Conservation (phyloP, 2,329 filamentous ascomycete species). For the Claviceps sp. region DNA sequence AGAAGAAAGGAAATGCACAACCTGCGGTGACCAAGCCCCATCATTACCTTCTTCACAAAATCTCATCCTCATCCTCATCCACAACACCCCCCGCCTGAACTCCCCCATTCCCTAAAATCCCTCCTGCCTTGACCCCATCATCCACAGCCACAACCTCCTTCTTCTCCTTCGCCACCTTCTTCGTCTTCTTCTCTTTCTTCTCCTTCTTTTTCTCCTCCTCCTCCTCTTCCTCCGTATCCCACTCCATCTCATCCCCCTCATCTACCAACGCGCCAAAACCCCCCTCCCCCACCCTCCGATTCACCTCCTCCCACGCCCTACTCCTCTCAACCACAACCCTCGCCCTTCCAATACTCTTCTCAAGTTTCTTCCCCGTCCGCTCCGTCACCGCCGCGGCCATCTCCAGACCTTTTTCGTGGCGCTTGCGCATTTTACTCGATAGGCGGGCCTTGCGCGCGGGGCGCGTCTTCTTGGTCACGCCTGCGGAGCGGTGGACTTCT, state of each 20-base stretch:
- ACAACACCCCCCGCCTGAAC: conserved; percentile 2
- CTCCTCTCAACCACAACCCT: conserved; percentile 33
- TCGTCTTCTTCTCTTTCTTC: conserved; percentile 11
- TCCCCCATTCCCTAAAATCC: background rate
- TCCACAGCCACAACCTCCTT: conserved; percentile 19
- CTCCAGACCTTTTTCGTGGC: conserved; percentile 44
- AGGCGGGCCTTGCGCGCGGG: conserved; percentile 38
- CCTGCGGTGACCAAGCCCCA: background rate
- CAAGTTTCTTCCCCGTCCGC: conserved; percentile 41
- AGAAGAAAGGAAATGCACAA: background rate
- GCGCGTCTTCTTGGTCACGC: conserved; percentile 55
- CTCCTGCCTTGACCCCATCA: background rate
- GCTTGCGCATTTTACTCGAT: conserved; percentile 40
- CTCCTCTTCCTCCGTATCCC: conserved; percentile 22
- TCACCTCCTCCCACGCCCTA: conserved; percentile 47
- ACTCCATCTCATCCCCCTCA: conserved; percentile 14
- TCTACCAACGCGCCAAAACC: conserved; percentile 9
- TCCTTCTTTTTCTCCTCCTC: conserved; percentile 15
- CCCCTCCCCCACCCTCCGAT: conserved; percentile 22
- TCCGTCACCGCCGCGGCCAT: conserved; percentile 47
- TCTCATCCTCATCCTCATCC: conserved; percentile 3
- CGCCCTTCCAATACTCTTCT: conserved; percentile 38
- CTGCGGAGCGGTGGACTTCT: conserved; percentile 51
- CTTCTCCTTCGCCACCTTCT: conserved; percentile 13
- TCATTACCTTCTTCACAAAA: background rate